Percentiles rank a stretch among this genome's conserved stretches.
Evolutionary conservation across 2,329 filamentous ascomycete species (phyloP).

Genomic region (Arthrobotrys sphaeroides): DNA sequence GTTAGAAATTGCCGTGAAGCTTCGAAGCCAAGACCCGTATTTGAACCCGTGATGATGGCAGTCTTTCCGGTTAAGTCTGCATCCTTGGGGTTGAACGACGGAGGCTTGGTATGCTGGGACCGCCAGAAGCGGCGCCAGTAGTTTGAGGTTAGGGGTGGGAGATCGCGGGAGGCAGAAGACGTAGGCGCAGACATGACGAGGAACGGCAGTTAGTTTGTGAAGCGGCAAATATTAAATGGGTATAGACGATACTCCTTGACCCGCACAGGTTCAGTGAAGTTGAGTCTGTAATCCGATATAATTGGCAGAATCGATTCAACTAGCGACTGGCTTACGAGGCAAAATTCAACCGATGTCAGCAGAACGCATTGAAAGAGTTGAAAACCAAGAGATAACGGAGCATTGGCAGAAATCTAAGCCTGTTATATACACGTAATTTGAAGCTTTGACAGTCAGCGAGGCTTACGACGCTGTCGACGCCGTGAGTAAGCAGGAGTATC

Average conservation of each 20-base stretch:
- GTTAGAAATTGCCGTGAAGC: slow-evolving; percentile 62
- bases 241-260: no score
- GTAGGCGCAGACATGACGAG: background rate
- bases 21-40: slow-evolving; percentile 66
- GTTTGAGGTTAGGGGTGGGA: slow-evolving; percentile 42
- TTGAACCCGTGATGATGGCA: slow-evolving; percentile 66
- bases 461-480: background rate
- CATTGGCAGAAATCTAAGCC: slow-evolving; percentile 20
- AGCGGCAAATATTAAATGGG: background rate
- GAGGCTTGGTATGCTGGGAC: slow-evolving; percentile 39
- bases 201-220: background rate
- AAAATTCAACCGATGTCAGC: background rate
- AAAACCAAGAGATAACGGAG: slow-evolving; percentile 1
- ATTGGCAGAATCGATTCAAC: background rate
- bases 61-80: slow-evolving; percentile 48
- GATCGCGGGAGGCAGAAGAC: slow-evolving; percentile 35
- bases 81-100: slow-evolving; percentile 14
- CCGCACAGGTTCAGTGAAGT: no score
- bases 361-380: background rate
- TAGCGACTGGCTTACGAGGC: no score
- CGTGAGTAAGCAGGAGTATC: background rate
- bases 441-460: slow-evolving; percentile 1
- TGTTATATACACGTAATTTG: slow-evolving; percentile 7
- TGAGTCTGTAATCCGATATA: no score
- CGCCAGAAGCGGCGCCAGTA: slow-evolving; percentile 49